These are phyloP conservation scores for Chlorencoelia australis DNA, from an alignment of 2,329 filamentous ascomycete species.

Conservation along the genomic window DNA sequence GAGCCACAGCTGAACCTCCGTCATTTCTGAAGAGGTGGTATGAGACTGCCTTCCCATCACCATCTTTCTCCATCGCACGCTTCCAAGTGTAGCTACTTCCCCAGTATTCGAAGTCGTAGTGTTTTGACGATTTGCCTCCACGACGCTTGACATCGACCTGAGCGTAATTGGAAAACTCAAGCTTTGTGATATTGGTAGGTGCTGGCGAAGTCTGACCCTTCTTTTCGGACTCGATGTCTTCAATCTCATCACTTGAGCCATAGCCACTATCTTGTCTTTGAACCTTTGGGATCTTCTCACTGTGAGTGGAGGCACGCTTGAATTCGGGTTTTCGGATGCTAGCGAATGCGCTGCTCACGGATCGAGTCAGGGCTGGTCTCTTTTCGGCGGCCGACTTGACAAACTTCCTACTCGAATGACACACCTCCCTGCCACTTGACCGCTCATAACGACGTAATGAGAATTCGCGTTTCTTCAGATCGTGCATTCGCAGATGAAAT, in stretches of 20 bases:
- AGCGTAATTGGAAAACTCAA: slow-evolving; percentile 97
- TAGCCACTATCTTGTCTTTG: slow-evolving; percentile 43
- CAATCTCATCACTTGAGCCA: slow-evolving; percentile 34
- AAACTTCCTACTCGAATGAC: slow-evolving; percentile 68
- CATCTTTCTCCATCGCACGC: slow-evolving; percentile 58
- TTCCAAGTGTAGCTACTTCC: slow-evolving; percentile 78
- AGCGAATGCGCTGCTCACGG: slow-evolving; percentile 45
- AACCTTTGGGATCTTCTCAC: slow-evolving; percentile 11
- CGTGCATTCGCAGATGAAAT: slow-evolving; percentile 92
- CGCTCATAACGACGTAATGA: slow-evolving; percentile 86
- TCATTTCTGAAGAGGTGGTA: slow-evolving; percentile 71
- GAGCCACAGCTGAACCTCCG: slow-evolving; percentile 56
- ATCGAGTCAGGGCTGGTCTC: slow-evolving; percentile 35
- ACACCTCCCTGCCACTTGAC: slow-evolving; percentile 87
- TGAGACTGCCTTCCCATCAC: slow-evolving; percentile 52
- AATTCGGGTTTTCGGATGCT: slow-evolving; percentile 38
- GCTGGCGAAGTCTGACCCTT: slow-evolving; percentile 14
- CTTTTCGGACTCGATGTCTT: slow-evolving; percentile 23
- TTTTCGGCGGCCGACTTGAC: slow-evolving; percentile 40
- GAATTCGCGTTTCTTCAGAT: slow-evolving; percentile 76
- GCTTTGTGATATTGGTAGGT: slow-evolving; percentile 69
- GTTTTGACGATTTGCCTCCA: slow-evolving; percentile 56
- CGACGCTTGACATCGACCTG: slow-evolving; percentile 72
- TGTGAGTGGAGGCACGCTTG: slow-evolving; percentile 25
- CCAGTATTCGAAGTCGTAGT: slow-evolving; percentile 94